Evolutionary conservation across 805 yeast species (phyloP), one percentile per base, ranked within the genome.

Genomic region (Candida coleopterorum): DNA sequence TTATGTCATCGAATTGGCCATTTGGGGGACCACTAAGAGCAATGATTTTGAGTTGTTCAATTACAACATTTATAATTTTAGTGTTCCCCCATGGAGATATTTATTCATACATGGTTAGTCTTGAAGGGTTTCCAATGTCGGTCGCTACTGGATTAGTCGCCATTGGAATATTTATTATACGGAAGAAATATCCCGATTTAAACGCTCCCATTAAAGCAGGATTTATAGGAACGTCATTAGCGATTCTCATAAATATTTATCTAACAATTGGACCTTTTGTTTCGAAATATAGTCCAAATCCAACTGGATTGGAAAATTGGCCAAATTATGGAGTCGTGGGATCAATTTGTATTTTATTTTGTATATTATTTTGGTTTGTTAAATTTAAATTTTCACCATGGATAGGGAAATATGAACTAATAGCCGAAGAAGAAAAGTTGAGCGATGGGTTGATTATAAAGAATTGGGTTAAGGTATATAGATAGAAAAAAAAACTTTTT

Each of bases 371-470:
- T 48, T 83, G 89, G 89, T 52, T 56, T 1, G 27, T 70, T 10
- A 70, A 61, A 58, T 83, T 81, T 48, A 55, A 50, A 12, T 14
- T 72, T 0, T 47, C 72, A 16, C 85, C 87, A 1, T 45, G 56
- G 42, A 8, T 65, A 1, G 65, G 71, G 6, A 57, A 60, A 0
- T 81, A 81, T 46, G 55, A 54, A 4, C 50, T 81, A 18, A 56
- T 60, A 6, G 63, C 66, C 8, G 68, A 60, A 33, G 66, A 63
- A 3, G 47, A 57, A 4, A 56, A 50, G 16, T 58, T 75, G 34
- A 64, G 68, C 2, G 88, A 81, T 53, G 88, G 88, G 0, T 54
- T 81, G 35, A 62, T 61, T 4, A 63, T 79, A 1, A 78, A 75
- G 43, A 54, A 58, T 43, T 81, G 88, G 88, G 59, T 54, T 9